Base-by-base conservation (phyloP, 306 rosid genomes). In the Vigna trinervia region DNA sequence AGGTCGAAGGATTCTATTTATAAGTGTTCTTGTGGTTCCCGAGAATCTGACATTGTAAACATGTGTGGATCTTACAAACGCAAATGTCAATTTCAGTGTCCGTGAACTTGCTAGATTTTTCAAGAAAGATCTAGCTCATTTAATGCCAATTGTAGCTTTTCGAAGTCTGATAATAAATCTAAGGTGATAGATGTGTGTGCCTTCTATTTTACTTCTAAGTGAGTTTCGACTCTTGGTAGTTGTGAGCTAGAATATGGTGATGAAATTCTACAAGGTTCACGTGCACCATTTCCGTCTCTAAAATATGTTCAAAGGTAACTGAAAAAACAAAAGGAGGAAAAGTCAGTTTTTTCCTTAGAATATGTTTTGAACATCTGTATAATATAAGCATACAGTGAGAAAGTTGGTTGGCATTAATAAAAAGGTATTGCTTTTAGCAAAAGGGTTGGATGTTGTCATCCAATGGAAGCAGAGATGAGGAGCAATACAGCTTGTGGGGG, bases 61-160 rank as follows among this genome's bases (percentile, higher is more conserved):
- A 66, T 84, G 46, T 85, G 88, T 88, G 97, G 93, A 83, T 75
- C 72, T 66, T 54, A 84, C 84, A 60, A 69, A 62, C 69, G 63
- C 70, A 53, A 52, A 23, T 34, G 96, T 90, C 92, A 57, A 67
- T 84, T 79, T 67, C 92, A 73, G 1, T 12, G 50, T 47, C 73
- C 83, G 86, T 87, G 93, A 88, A 85, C 36, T 17, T 66, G 77
- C 82, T 84, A 78, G 84, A 86, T 65, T 30, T 77, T 83, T 81
- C 64, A n/a, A 75, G 77, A 82, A 54, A 80, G 23, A 60, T 72
- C 53, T 64, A 52, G 20, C 17, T 52, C 58, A 52, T 52, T 52
- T 52, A 20, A 81, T 71, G 84, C 1, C 34, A 34, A 77, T 78
- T 9, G 80, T 60, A 34, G 22, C 84, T 76, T 84, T 82, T 73